phyloP scores from a whole-genome alignment of 1,284 basidiomycete genomes.

The Puccinia brachypodii region DNA sequence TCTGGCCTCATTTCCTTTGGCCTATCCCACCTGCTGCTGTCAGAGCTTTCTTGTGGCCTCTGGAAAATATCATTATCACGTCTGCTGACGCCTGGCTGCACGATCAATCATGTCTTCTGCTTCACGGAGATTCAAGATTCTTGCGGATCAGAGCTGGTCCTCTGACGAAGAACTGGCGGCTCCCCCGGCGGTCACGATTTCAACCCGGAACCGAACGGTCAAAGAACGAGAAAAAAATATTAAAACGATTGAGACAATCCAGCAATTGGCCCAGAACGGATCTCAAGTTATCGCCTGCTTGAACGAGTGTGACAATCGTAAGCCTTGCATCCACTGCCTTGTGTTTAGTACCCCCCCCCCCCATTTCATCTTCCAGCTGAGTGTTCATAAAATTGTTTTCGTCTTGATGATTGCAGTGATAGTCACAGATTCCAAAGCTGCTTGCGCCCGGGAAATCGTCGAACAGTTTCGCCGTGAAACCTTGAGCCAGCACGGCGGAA shows the following conservation, averaged over 20 bases:
- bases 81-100: not conserved
- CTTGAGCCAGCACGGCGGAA: not conserved
- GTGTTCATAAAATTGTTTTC: not conserved
- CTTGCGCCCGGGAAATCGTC: conserved; percentile 13
- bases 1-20: not conserved
- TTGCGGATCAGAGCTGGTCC: conserved; percentile 12
- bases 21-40: not conserved
- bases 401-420: not conserved
- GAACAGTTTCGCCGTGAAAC: conserved; percentile 27
- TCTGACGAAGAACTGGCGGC: conserved; percentile 18
- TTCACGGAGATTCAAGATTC: conserved; percentile 1
- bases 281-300: conserved; percentile 10
- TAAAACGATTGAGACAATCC: not conserved
- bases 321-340: not conserved
- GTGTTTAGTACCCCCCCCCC: not conserved
- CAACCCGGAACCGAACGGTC: not conserved
- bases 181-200: not conserved
- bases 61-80: not conserved
- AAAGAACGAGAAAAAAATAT: conserved; percentile 4
- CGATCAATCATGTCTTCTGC: not conserved
- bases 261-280: conserved; percentile 9
- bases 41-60: not conserved
- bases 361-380: too few relatives aligned
- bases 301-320: conserved; percentile 16
- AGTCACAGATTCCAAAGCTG: conserved; percentile 13